Percentiles rank a stretch among this genome's conserved stretches.
These are phyloP conservation scores for Scedosporium aurantiacum DNA, from an alignment of 2,329 filamentous ascomycete genomes.

Conservation along the genomic window DNA sequence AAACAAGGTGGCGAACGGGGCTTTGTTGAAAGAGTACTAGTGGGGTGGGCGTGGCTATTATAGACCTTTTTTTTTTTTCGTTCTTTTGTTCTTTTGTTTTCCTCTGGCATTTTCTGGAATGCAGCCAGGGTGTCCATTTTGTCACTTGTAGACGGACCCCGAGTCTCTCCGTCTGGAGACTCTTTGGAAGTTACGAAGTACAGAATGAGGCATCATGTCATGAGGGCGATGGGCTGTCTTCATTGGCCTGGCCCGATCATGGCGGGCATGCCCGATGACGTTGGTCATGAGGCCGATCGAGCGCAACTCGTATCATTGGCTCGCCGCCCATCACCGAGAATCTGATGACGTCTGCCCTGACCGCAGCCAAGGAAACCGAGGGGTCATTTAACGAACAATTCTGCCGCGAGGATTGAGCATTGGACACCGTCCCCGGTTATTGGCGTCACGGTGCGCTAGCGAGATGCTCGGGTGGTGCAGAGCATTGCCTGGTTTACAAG, in stretches of 20 bases:
- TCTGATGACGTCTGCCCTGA: slow-evolving; percentile 2
- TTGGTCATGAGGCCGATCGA: slow-evolving; percentile 1
- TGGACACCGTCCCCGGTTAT: too few relatives aligned
- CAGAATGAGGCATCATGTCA: slow-evolving; percentile 1
- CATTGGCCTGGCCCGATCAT: neutral
- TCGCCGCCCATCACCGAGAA: neutral
- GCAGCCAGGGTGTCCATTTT: too few relatives aligned
- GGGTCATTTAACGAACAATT: neutral
- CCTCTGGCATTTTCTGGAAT: too few relatives aligned
- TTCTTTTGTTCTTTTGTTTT: too few relatives aligned
- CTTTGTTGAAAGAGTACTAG: neutral
- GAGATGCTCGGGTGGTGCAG: too few relatives aligned
- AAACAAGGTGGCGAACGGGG: neutral
- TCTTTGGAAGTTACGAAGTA: neutral
- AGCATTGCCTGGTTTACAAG: too few relatives aligned
- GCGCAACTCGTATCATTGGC: slow-evolving; percentile 1
- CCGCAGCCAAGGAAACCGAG: neutral
- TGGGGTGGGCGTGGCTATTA: neutral
- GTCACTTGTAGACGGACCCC: too few relatives aligned
- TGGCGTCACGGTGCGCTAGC: too few relatives aligned
- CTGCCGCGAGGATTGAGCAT: too few relatives aligned
- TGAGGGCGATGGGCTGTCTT: neutral
- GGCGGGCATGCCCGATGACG: slow-evolving; percentile 3
- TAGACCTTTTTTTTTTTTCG: neutral
- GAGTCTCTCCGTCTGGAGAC: too few relatives aligned